Conservation (phyloP, 2,329 filamentous ascomycete genomes). For the Colletotrichum plurivorum region DNA sequence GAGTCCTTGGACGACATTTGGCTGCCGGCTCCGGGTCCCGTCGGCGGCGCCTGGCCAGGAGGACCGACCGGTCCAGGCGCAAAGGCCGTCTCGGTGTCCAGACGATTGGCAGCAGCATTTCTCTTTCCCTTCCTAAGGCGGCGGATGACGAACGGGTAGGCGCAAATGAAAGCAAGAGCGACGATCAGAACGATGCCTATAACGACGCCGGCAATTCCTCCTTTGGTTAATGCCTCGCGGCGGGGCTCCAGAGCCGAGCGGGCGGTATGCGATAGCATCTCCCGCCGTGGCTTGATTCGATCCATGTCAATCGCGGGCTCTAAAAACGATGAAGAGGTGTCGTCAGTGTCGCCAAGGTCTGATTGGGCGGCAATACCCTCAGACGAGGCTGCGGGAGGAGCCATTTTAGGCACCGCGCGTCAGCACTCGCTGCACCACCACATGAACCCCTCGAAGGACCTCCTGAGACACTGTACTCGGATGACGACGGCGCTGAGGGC, state of each 20-base stretch:
- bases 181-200: constrained; percentile 53
- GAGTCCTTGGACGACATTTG: constrained; percentile 33
- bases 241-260: constrained; percentile 49
- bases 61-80: constrained; percentile 44
- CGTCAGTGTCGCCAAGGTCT: constrained; percentile 40
- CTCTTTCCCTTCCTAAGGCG: constrained; percentile 48
- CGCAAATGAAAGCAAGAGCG: constrained; percentile 52
- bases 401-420: constrained; percentile 41
- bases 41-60: constrained; percentile 47
- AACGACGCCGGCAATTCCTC: constrained; percentile 55
- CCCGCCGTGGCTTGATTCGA: constrained; percentile 7
- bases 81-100: constrained; percentile 50
- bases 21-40: constrained; percentile 28
- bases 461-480: constrained; percentile 34
- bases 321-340: constrained; percentile 30
- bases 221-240: constrained; percentile 45
- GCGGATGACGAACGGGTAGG: constrained; percentile 56
- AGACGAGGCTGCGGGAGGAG: constrained; percentile 41
- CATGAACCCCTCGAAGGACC: constrained; percentile 33
- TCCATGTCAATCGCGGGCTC: constrained; percentile 21
- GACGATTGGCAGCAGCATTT: constrained; percentile 40
- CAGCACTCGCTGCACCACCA: constrained; percentile 39
- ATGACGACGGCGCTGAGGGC: constrained; percentile 17
- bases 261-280: constrained; percentile 18
- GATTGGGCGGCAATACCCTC: constrained; percentile 41